Evolutionary conservation across 1,139 yeast genomes (phyloP), one percentile per base, ranked within the genome.

Genomic region (Wickerhamomyces sp.): DNA sequence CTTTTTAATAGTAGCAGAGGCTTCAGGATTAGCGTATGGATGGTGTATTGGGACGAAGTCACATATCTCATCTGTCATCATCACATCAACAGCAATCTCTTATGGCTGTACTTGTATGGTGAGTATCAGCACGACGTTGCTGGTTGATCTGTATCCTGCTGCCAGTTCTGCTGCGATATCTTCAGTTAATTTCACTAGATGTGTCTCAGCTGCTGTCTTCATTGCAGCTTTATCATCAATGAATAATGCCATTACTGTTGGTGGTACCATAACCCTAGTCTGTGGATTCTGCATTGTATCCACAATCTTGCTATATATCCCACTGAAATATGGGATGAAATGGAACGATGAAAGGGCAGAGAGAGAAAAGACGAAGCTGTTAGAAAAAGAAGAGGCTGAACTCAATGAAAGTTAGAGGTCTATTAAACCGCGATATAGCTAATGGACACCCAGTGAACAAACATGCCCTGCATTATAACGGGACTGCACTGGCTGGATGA

Each of bases 201-300:
- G 93, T 54, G 65, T 78, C 27, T 56, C 73, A 46, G 76, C 81
- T 49, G 88, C 91, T 1, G 70, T 76, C 1, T 81, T 83, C 43
- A 70, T 83, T 48, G 88, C 86, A 1, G 80, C 76, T 18, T 71
- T 83, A 30, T 74, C 80, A 26, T 69, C 65, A 45, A 82, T 84
- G 88, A 72, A 73, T 40, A 47, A 47, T 1, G 44, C 68, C 0
- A 66, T 84, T 72, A 73, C 76, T 0, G 59, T 78, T 6, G 91
- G 91, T 3, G 87, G 89, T 2, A 76, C 84, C 0, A 81, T 79
- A 56, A 75, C 85, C 0, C 66, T 84, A 29, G 64, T 81, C 68
- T 71, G 75, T 5, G 79, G 71, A 0, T 42, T 79, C 1, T 58
- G 62, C 4, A 36, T 49, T 5, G 3, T 46, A 1, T 56, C 61